Conservation (phyloP, 306 rosid genomes). For the Glycyrrhiza uralensis region DNA sequence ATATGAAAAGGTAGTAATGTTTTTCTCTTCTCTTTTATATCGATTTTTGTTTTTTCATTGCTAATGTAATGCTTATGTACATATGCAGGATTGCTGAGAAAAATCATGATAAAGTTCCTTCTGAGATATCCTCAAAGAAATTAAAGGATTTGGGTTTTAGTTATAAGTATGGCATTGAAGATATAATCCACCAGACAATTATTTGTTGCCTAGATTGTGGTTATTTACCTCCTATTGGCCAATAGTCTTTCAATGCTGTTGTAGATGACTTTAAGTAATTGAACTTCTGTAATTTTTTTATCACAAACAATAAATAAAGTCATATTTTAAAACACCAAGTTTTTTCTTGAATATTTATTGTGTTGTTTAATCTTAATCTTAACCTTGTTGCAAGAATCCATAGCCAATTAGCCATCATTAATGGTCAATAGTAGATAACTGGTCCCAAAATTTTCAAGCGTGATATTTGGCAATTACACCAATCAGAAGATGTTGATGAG, state of each 20-base stretch:
- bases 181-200: conserved; percentile 46
- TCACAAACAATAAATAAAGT: conserved; percentile 8
- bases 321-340: neutral
- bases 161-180: conserved; percentile 58
- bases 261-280: neutral
- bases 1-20: conserved; percentile 30
- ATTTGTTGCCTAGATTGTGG: conserved; percentile 38
- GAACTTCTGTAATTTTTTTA: neutral
- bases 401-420: conserved; percentile 1
- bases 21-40: neutral
- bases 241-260: neutral
- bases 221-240: conserved; percentile 33
- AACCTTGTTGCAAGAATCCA: neutral
- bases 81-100: conserved; percentile 34
- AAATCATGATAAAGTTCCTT: conserved; percentile 26
- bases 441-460: conserved; percentile 2
- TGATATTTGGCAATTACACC: neutral
- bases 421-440: neutral
- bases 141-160: conserved; percentile 55
- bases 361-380: neutral
- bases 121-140: conserved; percentile 62
- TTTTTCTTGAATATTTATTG: neutral
- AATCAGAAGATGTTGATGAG: conserved; percentile 2
- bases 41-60: neutral
- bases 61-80: neutral